Conservation (phyloP, 164 flowering plant species). For the Macadamia integrifolia region DNA sequence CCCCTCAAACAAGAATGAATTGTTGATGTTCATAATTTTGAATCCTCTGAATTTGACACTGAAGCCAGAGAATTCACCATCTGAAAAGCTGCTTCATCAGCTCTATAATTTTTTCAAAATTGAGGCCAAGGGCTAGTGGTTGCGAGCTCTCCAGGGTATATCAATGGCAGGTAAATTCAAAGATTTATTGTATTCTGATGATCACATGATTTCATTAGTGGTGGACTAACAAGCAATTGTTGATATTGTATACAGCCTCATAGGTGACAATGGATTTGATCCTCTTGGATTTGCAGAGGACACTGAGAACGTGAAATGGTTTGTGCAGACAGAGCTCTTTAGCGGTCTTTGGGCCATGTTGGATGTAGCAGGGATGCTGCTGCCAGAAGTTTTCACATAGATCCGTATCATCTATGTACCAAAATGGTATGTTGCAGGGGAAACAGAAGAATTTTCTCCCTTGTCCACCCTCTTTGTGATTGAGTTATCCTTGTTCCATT, state of each 20-base stretch:
- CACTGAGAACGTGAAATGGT: constrained; percentile 94
- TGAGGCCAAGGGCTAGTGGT: constrained; percentile 74
- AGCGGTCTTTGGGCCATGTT: constrained; percentile 95
- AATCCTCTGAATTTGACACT: no score
- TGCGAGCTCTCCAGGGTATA: constrained; percentile 59
- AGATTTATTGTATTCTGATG: no score
- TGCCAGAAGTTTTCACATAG: constrained; percentile 83
- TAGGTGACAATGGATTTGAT: constrained; percentile 99
- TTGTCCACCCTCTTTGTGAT: constrained; percentile 90
- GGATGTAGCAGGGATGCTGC: constrained; percentile 89
- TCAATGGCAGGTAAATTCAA: constrained; percentile 47
- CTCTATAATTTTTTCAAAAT: constrained; percentile 36
- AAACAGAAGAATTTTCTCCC: constrained; percentile 81
- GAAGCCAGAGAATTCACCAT: constrained; percentile 23
- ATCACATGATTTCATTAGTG: no score
- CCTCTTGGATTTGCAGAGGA: constrained; percentile 90
- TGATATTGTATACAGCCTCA: constrained; percentile 39
- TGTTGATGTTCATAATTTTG: no score
- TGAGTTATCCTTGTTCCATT: constrained; percentile 95
- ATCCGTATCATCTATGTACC: constrained; percentile 79
- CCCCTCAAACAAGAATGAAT: no score
- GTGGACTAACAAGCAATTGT: constrained; percentile 22
- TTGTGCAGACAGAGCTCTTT: constrained; percentile 84
- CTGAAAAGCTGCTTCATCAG: constrained; percentile 19
- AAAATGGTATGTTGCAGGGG: constrained; percentile 91